phyloP scores from a whole-genome alignment of 768 basidiomycete species.

The Omphalotus guepiniiformis region DNA sequence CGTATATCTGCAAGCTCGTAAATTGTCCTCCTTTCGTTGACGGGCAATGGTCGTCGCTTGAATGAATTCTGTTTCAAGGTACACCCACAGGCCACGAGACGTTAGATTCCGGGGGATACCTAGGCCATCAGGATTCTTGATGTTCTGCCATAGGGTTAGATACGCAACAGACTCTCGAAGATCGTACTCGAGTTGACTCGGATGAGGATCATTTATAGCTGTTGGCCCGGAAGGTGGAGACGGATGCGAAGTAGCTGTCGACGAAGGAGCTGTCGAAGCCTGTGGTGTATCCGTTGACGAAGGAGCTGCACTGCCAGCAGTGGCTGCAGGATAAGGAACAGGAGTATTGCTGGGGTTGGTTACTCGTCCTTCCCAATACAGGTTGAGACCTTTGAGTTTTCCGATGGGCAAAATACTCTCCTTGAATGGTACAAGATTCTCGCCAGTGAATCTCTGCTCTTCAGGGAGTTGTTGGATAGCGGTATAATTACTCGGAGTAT shows the following conservation, averaged over 20 bases:
- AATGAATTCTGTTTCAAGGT: neutral
- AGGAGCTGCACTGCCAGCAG: no score
- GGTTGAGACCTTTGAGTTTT: neutral
- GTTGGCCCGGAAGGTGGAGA: no score
- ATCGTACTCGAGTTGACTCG: neutral
- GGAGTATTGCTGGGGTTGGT: neutral
- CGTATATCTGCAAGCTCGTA: no score
- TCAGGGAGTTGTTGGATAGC: neutral
- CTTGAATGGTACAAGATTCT: neutral
- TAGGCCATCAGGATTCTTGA: neutral
- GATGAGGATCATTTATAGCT: neutral
- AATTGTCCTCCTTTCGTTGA: neutral
- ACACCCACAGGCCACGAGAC: neutral
- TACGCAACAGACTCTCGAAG: neutral
- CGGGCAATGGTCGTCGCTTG: neutral
- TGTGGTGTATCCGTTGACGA: no score
- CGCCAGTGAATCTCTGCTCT: neutral
- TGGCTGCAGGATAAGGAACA: neutral
- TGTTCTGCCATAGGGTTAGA: neutral
- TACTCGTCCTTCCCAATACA: constrained; percentile 2
- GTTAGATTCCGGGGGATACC: neutral
- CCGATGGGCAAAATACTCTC: neutral
- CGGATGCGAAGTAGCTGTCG: no score
- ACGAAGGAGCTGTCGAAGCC: neutral
- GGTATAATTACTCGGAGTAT: no score